Conservation (phyloP, 164 flowering plant genomes). For the Sedum album region DNA sequence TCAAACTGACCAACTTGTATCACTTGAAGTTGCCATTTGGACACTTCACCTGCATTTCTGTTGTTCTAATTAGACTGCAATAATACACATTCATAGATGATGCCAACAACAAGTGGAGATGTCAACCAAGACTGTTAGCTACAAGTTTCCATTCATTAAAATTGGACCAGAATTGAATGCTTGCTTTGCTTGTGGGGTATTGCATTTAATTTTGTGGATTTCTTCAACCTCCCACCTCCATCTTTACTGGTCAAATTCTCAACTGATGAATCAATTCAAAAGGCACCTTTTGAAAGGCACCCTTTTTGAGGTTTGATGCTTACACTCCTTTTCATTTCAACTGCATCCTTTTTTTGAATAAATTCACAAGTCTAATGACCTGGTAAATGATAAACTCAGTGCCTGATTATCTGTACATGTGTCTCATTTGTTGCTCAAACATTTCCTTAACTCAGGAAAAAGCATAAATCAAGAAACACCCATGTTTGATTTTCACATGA, state of each 20-base stretch:
- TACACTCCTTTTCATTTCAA: background rate
- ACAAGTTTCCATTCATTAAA: background rate
- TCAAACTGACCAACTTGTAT: background rate
- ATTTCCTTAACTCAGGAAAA: background rate
- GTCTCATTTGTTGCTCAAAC: background rate
- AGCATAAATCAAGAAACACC: background rate
- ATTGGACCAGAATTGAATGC: constrained; percentile 4
- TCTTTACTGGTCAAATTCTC: background rate
- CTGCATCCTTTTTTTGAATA: background rate
- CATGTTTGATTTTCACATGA: too few species aligned
- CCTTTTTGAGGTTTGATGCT: background rate
- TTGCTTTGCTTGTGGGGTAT: background rate
- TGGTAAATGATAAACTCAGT: background rate
- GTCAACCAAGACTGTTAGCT: background rate
- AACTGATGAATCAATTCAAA: background rate
- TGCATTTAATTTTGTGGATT: background rate
- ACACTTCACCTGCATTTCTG: background rate
- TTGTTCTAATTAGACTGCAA: background rate
- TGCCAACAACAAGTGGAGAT: too few species aligned
- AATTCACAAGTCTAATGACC: background rate
- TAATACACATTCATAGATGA: background rate
- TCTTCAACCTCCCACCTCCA: background rate
- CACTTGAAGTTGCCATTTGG: constrained; percentile 5
- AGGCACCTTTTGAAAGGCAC: too few species aligned
- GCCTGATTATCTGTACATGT: constrained; percentile 3